phyloP scores from a whole-genome alignment of 2,329 filamentous ascomycete genomes.

The Ceratocystis smalleyi region DNA sequence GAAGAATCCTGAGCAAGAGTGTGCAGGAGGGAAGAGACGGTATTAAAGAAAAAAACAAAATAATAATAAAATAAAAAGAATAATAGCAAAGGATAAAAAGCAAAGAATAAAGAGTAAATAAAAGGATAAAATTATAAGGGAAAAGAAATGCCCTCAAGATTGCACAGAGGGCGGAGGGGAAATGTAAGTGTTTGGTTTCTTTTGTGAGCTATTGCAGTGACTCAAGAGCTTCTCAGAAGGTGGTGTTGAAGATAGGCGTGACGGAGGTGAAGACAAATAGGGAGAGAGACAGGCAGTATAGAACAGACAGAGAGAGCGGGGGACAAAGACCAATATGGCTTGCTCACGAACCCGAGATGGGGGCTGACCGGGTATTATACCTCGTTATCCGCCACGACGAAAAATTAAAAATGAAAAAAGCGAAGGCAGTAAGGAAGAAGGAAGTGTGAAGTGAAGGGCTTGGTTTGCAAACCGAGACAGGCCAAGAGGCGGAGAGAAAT shows the following conservation, averaged over 20 bases:
- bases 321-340: background rate
- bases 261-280: background rate
- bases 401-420: background rate
- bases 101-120: background rate
- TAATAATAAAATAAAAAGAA: background rate
- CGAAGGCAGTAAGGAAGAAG: background rate
- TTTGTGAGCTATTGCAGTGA: background rate
- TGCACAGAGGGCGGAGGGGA: background rate
- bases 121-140: background rate
- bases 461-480: background rate
- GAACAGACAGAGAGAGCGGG: background rate
- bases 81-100: slow-evolving; percentile 8
- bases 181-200: background rate
- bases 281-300: background rate
- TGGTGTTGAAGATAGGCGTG: background rate
- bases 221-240: background rate
- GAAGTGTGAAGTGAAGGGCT: background rate
- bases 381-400: background rate
- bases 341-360: background rate
- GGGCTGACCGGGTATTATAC: slow-evolving; percentile 4
- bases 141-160: background rate
- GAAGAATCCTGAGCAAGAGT: background rate
- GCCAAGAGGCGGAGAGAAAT: background rate
- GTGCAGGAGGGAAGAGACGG: background rate
- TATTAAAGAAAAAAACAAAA: background rate